Evolutionary conservation across 345 rosid genomes (phyloP).

Genomic region (Gossypium longicalyx): DNA sequence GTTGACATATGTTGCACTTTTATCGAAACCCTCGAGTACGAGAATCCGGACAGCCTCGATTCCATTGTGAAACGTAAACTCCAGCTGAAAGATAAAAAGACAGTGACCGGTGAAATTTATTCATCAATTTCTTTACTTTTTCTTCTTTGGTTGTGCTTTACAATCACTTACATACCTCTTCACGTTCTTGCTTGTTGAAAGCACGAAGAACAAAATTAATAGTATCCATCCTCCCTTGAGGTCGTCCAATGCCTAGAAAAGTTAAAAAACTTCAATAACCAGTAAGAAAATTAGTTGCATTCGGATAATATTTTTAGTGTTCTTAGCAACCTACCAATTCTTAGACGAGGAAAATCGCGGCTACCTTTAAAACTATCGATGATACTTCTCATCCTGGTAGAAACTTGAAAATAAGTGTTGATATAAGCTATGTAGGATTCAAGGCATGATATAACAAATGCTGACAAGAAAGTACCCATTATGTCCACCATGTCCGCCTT

Average conservation of each 20-base stretch:
- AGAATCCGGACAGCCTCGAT: slow-evolving; percentile 67
- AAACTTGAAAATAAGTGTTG: not conserved
- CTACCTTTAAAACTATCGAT: slow-evolving; percentile 86
- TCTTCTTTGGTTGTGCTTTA: not conserved
- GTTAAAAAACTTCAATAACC: slow-evolving; percentile 7
- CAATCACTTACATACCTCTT: slow-evolving; percentile 49
- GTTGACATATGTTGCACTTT: slow-evolving; percentile 85
- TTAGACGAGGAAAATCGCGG: slow-evolving; percentile 88
- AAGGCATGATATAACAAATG: not conserved
- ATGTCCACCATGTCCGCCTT: slow-evolving; percentile 99
- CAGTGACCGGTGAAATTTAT: not conserved
- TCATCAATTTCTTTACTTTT: not conserved
- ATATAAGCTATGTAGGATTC: not conserved
- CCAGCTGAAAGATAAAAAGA: slow-evolving; percentile 49
- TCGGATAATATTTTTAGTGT: not conserved
- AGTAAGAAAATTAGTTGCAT: not conserved
- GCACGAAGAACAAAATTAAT: slow-evolving; percentile 65
- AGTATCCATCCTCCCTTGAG: slow-evolving; percentile 92
- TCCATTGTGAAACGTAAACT: slow-evolving; percentile 62
- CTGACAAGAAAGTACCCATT: slow-evolving; percentile 60
- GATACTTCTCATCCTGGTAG: slow-evolving; percentile 78
- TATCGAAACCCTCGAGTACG: slow-evolving; percentile 63
- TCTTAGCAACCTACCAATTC: slow-evolving; percentile 55
- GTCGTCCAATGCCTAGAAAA: slow-evolving; percentile 81
- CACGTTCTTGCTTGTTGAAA: slow-evolving; percentile 66